Evolutionary conservation across 148 eudicot genomes (phyloP), one percentile per base, ranked within the genome.

Genomic region (Vaccinium macrocarpon): DNA sequence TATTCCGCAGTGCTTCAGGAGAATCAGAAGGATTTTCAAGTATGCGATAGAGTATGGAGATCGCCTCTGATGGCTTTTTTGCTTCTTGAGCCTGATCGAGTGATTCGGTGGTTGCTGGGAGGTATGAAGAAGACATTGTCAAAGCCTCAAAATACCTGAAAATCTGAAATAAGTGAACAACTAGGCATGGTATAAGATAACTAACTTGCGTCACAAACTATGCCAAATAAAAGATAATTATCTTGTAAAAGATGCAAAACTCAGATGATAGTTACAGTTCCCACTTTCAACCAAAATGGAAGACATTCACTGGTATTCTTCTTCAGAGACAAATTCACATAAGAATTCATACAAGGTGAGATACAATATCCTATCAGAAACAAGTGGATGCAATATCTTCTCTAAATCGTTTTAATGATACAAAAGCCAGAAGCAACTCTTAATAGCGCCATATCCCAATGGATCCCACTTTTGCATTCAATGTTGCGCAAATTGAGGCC

Each of bases 31-130:
- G 87, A 66, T 86, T 80, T 25, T 86, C 87, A 13, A 88, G 87
- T 25, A 86, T 6, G 29, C 88, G 79, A 61, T 88, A 88, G 8
- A 86, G 88, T 73, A 86, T 86, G 13, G 87, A 78, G 79, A 88
- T 88, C 2, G 87, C 83, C 32, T 88, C 85, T 10, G 87, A 80
- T 23, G 85, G 82, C 23, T 49, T 75, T 64, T 78, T 88, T 29
- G 90, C 88, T 86, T 88, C 90, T 71, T 83, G 72, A 79, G 90
- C 87, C 84, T 84, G 78, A 48, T 64, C 78, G 18, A 88, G 87
- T 48, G 90, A 88, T 42, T 86, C 90, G 0, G 85, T 81, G 48
- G 86, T 88, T 14, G 90, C 88, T 11, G 90, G 90, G 35, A 88
- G 87, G 82, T 84, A 74, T 42, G 87, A 88, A 9, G 87, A 81